Base-by-base conservation (phyloP, 2,329 filamentous ascomycete genomes). In the Stagonosporopsis tanaceti region DNA sequence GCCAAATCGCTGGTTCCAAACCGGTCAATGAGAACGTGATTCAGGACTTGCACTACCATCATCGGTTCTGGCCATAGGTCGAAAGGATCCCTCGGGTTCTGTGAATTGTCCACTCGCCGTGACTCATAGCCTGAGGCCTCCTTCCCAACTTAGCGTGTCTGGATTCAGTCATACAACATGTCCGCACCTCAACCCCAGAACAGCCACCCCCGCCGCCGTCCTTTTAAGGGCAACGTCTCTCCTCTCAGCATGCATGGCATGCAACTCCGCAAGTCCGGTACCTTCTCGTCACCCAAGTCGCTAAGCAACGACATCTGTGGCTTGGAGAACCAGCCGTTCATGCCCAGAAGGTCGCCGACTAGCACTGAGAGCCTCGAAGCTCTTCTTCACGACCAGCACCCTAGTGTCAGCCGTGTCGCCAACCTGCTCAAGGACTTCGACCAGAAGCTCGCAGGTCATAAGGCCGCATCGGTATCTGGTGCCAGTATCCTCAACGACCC, bases 301-400 rank as follows among this genome's bases (percentile, higher is more conserved):
- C 55, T 74, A 50, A 69, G 68, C 17, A 72, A 68, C 50, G 78
- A 78, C 61, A 68, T 79, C 54, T 76, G 71, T 65, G 76, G 77
- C 63, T 51, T 77, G 55, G 72, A 69, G 45, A 77, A 77, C 65
- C 64, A 69, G 39, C 75, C 69, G 53, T 77, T 74, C 65, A 78
- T 80, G 76, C 77, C 79, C 41, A 72, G 73, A 53, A 80, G 81
- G 46, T 82, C 80, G n/a, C 75, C 78, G 5, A 83, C 81, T 57
- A 80, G 76, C 63, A 77, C 79, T 22, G 78, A 82, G 69, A 74
- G 76, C 52, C 76, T 82, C 20, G 80, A 82, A 67, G 78, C 81
- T 53, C 75, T 83, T 39, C 71, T 82, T 54, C 72, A 79, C 54
- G 78, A 80, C 50, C 35, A 45, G 35, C 44, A 57, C 34, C 67